Percentiles rank a stretch among this genome's conserved stretches.
Conservation (phyloP, 495 filamentous ascomycete genomes). For the Lichina pygmaea region DNA sequence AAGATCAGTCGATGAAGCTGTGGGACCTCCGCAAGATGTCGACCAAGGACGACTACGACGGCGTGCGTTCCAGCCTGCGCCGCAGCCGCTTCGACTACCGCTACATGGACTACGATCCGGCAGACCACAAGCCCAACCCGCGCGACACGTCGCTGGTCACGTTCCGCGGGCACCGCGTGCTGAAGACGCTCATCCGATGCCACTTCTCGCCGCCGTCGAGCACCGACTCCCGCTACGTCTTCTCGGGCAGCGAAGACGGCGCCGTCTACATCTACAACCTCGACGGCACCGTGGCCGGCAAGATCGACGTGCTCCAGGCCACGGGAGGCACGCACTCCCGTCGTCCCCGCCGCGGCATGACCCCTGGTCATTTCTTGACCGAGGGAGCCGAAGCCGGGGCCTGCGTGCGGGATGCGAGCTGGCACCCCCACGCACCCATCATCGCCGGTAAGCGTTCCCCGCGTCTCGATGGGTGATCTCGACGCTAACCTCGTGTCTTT, state of each 20-base stretch:
- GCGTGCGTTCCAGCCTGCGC: slow-evolving; percentile 22
- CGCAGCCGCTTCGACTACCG: slow-evolving; percentile 66
- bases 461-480: slow-evolving; percentile 4
- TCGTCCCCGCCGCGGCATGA: slow-evolving; percentile 9
- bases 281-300: slow-evolving; percentile 64
- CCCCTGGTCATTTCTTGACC: slow-evolving; percentile 5
- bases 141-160: slow-evolving; percentile 83
- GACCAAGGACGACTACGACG: slow-evolving; percentile 33
- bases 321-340: slow-evolving; percentile 32
- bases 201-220: slow-evolving; percentile 82
- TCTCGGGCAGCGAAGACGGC: slow-evolving; percentile 69
- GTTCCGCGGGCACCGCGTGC: slow-evolving; percentile 67
- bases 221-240: slow-evolving; percentile 80
- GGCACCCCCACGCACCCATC: slow-evolving; percentile 78
- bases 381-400: slow-evolving; percentile 22
- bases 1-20: slow-evolving; percentile 92
- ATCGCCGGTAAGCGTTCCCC: slow-evolving; percentile 42
- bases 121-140: slow-evolving; percentile 45
- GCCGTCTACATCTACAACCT: slow-evolving; percentile 79
- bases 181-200: slow-evolving; percentile 76
- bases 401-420: slow-evolving; percentile 76
- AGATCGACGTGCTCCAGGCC: slow-evolving; percentile 46
- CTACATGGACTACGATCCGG: slow-evolving; percentile 37
- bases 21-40: slow-evolving; percentile 83
- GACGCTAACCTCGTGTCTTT: not conserved